Evolutionary conservation across 2,329 filamentous ascomycete genomes (phyloP), one percentile per base, ranked within the genome.

Genomic region (Neoarthrinium moseri): DNA sequence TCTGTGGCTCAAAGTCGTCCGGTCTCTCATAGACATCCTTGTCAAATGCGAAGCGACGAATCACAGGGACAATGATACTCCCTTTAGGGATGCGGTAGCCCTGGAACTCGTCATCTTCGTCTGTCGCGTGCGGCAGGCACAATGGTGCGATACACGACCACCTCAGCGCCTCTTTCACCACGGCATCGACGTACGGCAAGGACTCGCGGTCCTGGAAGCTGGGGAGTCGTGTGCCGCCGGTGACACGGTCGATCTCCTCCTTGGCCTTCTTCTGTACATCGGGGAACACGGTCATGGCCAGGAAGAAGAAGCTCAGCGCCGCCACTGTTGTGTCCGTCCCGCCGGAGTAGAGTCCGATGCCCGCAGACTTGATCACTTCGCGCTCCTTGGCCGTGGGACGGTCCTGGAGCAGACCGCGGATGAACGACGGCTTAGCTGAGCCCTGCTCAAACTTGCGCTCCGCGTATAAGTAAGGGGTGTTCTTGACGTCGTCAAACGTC

Each of bases 211-310:
- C 60, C 10, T 32, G 40, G 8, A 56, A 50, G 10, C 6, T 49
- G 8, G 60, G 60, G 2, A 63, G 53, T 7, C 60, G 44, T 8
- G 58, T 51, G 3, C 53, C 42, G 2, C 71, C 60, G 18, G 61
- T 47, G 5, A 62, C 58, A 3, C 51, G 51, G 36, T 62, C 60
- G n/a, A 64, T 58, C 15, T 60, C 56, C 38, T 56, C 52, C 68
- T 26, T 40, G 12, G 37, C 37, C 57, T 52, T 64, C 3, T 53
- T 56, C 27, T 77, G 73, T 0, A 70, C 63, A 22, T 75, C 68
- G 0, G 76, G 76, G 40, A 67, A 65, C 4, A 74, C 34, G 3
- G 61, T 63, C 69, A 80, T 76, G 10, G 68, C 69, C 3, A 78
- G 57, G 53, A 72, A 74, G 58, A 78, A 79, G 1, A 46, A 43